phyloP scores from a whole-genome alignment of 1,284 basidiomycete genomes.

The Exsudoporus floridanus region DNA sequence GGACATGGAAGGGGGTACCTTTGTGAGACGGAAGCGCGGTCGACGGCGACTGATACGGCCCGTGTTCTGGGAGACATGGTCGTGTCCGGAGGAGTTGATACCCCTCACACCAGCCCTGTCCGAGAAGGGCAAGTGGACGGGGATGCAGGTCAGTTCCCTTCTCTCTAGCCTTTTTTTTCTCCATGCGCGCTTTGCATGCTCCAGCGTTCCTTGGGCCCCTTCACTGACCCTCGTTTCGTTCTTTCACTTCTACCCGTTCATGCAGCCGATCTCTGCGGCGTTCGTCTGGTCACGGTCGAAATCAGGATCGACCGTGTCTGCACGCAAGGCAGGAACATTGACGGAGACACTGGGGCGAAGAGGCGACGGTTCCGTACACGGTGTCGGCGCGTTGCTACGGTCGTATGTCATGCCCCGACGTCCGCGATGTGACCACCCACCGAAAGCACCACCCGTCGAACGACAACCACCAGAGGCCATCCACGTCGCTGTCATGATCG shows the following conservation, averaged over 20 bases:
- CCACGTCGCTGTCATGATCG: constrained; percentile 35
- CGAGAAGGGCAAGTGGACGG: constrained; percentile 12
- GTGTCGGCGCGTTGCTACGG: constrained; percentile 6
- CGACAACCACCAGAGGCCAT: constrained; percentile 22
- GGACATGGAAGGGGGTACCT: constrained; percentile 10
- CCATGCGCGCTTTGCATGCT: background rate
- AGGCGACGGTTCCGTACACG: constrained; percentile 54
- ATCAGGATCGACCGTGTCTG: background rate
- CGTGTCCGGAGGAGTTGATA: background rate
- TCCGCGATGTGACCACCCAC: background rate
- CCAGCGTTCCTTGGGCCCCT: background rate
- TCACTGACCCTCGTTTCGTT: background rate
- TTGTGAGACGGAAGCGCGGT: constrained; percentile 12
- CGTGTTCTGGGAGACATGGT: constrained; percentile 24
- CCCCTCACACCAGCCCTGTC: background rate
- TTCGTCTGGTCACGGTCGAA: constrained; percentile 21
- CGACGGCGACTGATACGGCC: constrained; percentile 23
- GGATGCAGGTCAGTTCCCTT: constrained; percentile 26
- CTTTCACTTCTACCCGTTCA: background rate
- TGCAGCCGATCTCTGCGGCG: constrained; percentile 22
- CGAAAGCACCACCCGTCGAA: constrained; percentile 8
- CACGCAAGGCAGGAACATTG: constrained; percentile 28
- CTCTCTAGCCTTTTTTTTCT: background rate
- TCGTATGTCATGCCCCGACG: constrained; percentile 6
- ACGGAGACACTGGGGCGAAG: background rate